Evolutionary conservation across 768 basidiomycete species (phyloP).

Genomic region (Boletus edulis): DNA sequence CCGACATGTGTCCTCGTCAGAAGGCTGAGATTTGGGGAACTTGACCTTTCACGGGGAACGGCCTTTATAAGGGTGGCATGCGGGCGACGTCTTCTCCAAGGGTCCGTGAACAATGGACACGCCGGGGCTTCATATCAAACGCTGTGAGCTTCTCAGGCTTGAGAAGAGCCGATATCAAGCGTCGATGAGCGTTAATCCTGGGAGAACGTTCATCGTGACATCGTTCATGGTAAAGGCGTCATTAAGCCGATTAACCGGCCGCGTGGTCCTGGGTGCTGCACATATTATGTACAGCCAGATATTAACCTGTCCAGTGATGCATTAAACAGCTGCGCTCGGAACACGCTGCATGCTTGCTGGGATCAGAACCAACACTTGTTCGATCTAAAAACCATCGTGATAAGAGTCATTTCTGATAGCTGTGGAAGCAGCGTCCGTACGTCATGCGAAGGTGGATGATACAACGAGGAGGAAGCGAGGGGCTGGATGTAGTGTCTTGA

Average conservation of each 20-base stretch:
- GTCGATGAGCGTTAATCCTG: conserved; percentile 8
- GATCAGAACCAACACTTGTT: neutral
- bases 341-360: neutral
- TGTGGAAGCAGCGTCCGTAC: too few relatives aligned
- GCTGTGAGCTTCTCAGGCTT: too few relatives aligned
- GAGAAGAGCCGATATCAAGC: neutral
- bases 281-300: too few relatives aligned
- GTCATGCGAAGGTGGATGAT: too few relatives aligned
- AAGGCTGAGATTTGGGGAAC: neutral
- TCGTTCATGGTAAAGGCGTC: neutral
- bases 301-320: neutral
- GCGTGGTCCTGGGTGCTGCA: too few relatives aligned
- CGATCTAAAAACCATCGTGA: neutral
- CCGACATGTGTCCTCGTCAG: neutral
- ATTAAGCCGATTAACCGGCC: neutral
- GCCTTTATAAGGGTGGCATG: conserved; percentile 13
- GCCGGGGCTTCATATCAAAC: neutral
- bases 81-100: neutral
- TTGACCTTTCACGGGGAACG: neutral
- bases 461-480: too few relatives aligned
- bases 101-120: conserved; percentile 4
- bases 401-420: neutral
- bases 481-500: too few relatives aligned
- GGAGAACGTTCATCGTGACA: neutral
- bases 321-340: neutral